These are phyloP conservation scores for Purpureocillium takamizusanense DNA, from an alignment of 2,329 filamentous ascomycete species.

Conservation along the genomic window DNA sequence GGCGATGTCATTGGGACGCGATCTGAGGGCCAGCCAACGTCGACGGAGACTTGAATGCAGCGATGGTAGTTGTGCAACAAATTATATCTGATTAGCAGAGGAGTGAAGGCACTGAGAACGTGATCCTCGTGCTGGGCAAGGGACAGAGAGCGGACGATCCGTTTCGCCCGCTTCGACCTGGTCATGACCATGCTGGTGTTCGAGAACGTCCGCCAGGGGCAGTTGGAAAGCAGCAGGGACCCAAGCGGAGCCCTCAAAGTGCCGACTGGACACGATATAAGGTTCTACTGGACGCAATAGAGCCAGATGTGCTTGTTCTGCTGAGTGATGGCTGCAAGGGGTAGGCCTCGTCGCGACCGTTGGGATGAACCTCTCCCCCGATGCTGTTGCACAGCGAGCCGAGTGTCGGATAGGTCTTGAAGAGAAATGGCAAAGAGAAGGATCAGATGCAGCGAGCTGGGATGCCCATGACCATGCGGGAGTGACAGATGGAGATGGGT, in stretches of 20 bases:
- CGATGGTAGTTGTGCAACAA: slow-evolving; percentile 19
- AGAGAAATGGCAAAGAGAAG: not conserved
- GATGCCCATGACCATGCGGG: not conserved
- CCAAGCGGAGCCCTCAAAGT: not conserved
- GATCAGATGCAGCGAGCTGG: not conserved
- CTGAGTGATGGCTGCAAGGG: not conserved
- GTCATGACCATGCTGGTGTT: slow-evolving; percentile 15
- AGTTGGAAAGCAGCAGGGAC: not conserved
- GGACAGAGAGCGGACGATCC: slow-evolving; percentile 24
- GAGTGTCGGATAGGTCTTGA: not conserved
- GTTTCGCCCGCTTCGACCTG: slow-evolving; percentile 19
- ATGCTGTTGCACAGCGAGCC: not conserved
- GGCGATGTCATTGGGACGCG: slow-evolving; percentile 9
- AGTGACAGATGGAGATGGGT: not conserved
- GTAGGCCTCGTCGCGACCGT: not conserved
- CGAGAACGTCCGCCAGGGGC: slow-evolving; percentile 1
- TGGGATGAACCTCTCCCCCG: not conserved
- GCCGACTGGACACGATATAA: not conserved
- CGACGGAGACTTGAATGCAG: slow-evolving; percentile 17
- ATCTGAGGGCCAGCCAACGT: slow-evolving; percentile 18
- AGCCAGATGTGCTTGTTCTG: not conserved
- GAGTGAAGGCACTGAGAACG: slow-evolving; percentile 20
- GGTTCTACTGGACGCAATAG: not conserved
- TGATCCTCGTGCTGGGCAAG: slow-evolving; percentile 27
- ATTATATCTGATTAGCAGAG: slow-evolving; percentile 20